Percentiles rank a stretch among this genome's conserved stretches.
Conservation (phyloP, 768 basidiomycete species). For the Pleurotus ostreatus region DNA sequence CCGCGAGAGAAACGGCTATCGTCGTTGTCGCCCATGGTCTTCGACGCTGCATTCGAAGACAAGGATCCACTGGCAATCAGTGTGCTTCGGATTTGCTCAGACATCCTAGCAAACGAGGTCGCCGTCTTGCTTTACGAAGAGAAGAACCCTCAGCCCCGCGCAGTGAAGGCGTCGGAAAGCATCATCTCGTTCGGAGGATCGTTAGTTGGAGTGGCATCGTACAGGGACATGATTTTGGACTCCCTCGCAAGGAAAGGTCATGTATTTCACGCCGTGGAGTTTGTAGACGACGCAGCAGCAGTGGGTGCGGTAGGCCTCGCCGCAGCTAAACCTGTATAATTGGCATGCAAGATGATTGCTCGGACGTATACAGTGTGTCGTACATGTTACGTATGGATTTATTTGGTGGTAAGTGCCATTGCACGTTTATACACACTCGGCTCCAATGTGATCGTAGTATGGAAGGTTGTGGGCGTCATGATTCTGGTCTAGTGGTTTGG, state of each 20-base stretch:
- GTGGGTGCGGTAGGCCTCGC: conserved; percentile 61
- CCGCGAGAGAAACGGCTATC: conserved; percentile 74
- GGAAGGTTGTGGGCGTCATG: too few species aligned
- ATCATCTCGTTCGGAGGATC: conserved; percentile 82
- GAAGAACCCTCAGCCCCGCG: conserved; percentile 20
- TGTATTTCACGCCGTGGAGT: conserved; percentile 60
- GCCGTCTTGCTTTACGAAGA: conserved; percentile 42
- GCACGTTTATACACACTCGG: too few species aligned
- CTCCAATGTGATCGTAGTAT: too few species aligned
- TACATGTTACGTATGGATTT: too few species aligned
- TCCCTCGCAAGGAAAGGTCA: conserved; percentile 55
- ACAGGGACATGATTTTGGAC: conserved; percentile 53
- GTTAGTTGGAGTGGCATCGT: conserved; percentile 57
- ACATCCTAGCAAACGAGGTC: conserved; percentile 56
- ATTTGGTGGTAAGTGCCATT: too few species aligned
- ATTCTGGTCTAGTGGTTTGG: too few species aligned
- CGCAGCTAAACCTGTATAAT: conserved; percentile 13
- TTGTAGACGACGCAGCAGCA: conserved; percentile 66
- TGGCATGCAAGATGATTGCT: too few species aligned
- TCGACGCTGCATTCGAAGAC: conserved; percentile 69
- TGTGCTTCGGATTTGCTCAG: conserved; percentile 50
- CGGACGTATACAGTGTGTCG: too few species aligned
- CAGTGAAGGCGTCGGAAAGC: conserved; percentile 48
- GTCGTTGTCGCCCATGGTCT: conserved; percentile 71
- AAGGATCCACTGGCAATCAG: conserved; percentile 60